Evolutionary conservation across 129 eudicot species (phyloP), one percentile per base, ranked within the genome.

Genomic region (Erigeron canadensis): DNA sequence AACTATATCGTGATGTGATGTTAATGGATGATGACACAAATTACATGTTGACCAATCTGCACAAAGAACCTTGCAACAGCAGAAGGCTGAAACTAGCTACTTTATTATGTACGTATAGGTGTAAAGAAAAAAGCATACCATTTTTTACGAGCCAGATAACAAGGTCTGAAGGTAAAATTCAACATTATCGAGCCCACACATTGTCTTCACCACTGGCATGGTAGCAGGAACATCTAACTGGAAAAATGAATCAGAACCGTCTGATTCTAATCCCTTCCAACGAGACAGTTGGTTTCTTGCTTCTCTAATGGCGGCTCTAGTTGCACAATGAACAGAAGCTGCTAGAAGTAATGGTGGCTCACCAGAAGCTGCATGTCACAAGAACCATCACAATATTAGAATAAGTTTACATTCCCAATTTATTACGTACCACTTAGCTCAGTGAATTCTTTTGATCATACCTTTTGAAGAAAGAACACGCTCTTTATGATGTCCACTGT

Each of bases 381-480:
- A 63, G 9, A 77, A 22, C 66, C 53, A 16, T 23, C 0, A 41
- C 34, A 28, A 53, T 40, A 53, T 60, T 58, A 4, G 51, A 11
- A 39, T 50, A 48, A 56, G 50, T 43, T 56, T 45, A 28, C 28
- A 28, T 28, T 28, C 34, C 34, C 3, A 3, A 28, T 28, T 28
- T 28, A 28, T 28, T 28, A 28, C 8, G 10, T 7, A 19, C 22
- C 42, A 16, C 62, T 37, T 73, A 62, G 7, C 18, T 50, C 5
- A 18, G 19, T 50, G 19, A 50, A 15, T 5, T n/a, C 5, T 53
- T 53, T 17, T n/a, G 2, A 53, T 17, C 23, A 23, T 75, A 89
- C 98, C 98, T 83, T 94, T 94, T 38, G 99, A 94, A 10, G 99
- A 94, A 38, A 94, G 96, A 45, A 90, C 87, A 0, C 96, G 97